Base-by-base conservation (phyloP, 2,329 filamentous ascomycete species). In the Sporothrix globosa region DNA sequence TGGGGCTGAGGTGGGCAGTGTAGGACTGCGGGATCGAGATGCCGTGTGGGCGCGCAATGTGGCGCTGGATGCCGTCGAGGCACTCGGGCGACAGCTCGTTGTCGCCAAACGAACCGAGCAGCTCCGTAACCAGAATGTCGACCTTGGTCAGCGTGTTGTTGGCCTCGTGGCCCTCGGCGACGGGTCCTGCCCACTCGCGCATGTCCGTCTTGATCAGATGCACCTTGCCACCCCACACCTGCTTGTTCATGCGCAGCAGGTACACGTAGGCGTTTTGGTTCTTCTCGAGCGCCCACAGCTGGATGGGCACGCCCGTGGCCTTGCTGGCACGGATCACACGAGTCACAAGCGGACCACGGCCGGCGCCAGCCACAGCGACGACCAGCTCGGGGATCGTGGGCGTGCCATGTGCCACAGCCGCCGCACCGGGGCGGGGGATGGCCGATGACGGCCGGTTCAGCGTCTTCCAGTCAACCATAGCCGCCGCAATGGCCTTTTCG, bases 181-280 rank as follows among this genome's bases (percentile, higher is more conserved):
- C 77, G 0, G 95, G 95, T 0, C 96, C 96, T 76, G 92, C 91
- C 96, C 96, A 99, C 72, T 91, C 91, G 65, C 96, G 90, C 96
- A 99, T 99, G 79, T 99, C 96, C 0, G 93, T 97, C 81, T 97
- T 96, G 74, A 98, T 90, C 44, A 99, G 88, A 1, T 90, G 94
- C 24, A 97, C 95, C 68, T 86, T 86, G 27, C 90, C 88, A 70
- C 84, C 86, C 96, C 96, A 99, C n/a, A 89, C 85, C 21, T 86
- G 87, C 73, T 90, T 85, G 77, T 98, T 98, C 77, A 96, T 93
- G 30, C 92, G 87, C 73, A 97, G 89, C 2, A 99, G 87, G 74
- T 97, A 90, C 7, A 99, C 94, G 78, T 95, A 98, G 0, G 96
- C 96, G 77, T 99, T 98, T 4, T 93, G 96, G 80, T 99, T 99